phyloP scores from a whole-genome alignment of 2,329 filamentous ascomycete species.

The Amylocarpus encephaloides region DNA sequence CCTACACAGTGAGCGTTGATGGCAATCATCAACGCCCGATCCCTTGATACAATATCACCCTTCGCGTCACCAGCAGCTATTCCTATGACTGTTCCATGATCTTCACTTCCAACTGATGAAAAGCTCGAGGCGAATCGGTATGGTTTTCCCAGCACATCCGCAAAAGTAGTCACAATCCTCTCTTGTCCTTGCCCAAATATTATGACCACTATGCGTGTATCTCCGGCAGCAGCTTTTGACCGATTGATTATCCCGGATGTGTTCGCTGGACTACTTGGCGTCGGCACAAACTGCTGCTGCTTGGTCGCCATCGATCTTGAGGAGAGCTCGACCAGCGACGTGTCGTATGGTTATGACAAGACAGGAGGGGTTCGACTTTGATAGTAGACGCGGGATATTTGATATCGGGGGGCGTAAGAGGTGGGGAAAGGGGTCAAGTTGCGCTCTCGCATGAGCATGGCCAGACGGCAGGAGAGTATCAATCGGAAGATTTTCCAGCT shows the following conservation, averaged over 20 bases:
- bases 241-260: slow-evolving; percentile 33
- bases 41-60: slow-evolving; percentile 50
- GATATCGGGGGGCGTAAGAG: slow-evolving; percentile 7
- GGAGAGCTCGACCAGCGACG: not conserved
- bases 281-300: slow-evolving; percentile 45
- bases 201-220: slow-evolving; percentile 56
- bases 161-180: slow-evolving; percentile 66
- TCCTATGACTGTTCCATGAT: slow-evolving; percentile 62
- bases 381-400: slow-evolving; percentile 3
- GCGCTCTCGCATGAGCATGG: slow-evolving; percentile 11
- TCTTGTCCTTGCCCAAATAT: slow-evolving; percentile 68
- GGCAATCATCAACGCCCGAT: slow-evolving; percentile 54
- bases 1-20: slow-evolving; percentile 75
- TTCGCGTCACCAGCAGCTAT: slow-evolving; percentile 52
- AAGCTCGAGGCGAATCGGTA: slow-evolving; percentile 54
- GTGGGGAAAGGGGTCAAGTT: not conserved
- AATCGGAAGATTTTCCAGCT: slow-evolving; percentile 7
- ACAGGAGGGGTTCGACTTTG: slow-evolving; percentile 9
- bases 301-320: slow-evolving; percentile 35
- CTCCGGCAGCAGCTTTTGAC: slow-evolving; percentile 36
- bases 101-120: slow-evolving; percentile 45
- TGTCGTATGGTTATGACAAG: not conserved
- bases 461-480: slow-evolving; percentile 13
- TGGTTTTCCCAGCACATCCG: slow-evolving; percentile 72
- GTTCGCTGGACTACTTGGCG: slow-evolving; percentile 40